These are phyloP conservation scores for Rhododendron ovatum DNA, from an alignment of 148 eudicot genomes.

Conservation along the genomic window DNA sequence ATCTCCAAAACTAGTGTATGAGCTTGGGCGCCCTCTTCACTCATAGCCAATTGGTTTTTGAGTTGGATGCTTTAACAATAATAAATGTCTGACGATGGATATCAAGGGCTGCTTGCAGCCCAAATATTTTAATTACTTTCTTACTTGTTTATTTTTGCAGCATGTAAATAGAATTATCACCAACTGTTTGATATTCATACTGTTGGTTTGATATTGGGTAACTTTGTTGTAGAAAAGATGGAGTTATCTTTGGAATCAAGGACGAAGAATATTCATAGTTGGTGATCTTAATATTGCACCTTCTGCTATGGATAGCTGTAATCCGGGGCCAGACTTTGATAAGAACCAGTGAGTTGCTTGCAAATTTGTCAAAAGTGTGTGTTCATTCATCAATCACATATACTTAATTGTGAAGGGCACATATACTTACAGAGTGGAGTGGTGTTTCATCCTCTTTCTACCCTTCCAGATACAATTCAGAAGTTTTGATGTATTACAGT, in stretches of 20 bases:
- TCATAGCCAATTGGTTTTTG: too few relatives aligned
- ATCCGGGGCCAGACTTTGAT: slow-evolving; percentile 85
- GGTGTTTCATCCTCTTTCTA: background rate
- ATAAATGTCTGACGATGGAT: background rate
- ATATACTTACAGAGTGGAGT: background rate
- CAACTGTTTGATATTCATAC: background rate
- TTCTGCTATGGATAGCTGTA: slow-evolving; percentile 83
- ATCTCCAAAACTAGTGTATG: background rate
- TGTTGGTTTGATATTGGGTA: slow-evolving; percentile 17
- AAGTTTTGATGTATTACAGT: background rate
- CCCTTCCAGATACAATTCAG: background rate
- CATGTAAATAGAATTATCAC: background rate
- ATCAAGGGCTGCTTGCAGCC: background rate
- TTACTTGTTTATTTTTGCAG: background rate
- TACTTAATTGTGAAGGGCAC: background rate
- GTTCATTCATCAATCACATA: background rate
- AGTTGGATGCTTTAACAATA: background rate
- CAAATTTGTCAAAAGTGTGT: background rate
- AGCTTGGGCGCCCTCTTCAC: background rate
- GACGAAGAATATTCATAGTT: slow-evolving; percentile 68
- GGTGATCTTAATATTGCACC: slow-evolving; percentile 98
- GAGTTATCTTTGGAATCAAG: slow-evolving; percentile 63
- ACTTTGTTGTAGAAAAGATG: slow-evolving; percentile 83
- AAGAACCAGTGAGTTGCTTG: slow-evolving; percentile 70
- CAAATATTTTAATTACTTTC: background rate